Percentiles rank a stretch among this genome's conserved stretches.
These are phyloP conservation scores for Euphrasia arctica DNA, from an alignment of 305 asterid species.

Conservation along the genomic window DNA sequence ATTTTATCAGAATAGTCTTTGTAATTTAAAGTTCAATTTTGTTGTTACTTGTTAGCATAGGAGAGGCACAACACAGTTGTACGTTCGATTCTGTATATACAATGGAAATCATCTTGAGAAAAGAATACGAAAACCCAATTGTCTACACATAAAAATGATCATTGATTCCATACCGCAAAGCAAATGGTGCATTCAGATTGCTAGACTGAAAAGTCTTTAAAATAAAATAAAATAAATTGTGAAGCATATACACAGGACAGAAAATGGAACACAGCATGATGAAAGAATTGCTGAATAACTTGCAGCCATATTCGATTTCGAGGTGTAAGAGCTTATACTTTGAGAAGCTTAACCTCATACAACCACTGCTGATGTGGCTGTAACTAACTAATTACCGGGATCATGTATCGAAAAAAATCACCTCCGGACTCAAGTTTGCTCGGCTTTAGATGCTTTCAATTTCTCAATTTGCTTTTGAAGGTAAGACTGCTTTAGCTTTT, in stretches of 20 bases:
- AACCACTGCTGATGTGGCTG: conserved; percentile 8
- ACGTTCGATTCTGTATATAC: no score
- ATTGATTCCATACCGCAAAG: no score
- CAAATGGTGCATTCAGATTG: background rate
- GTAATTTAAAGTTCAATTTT: background rate
- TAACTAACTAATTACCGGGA: background rate
- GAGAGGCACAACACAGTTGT: no score
- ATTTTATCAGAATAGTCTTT: background rate
- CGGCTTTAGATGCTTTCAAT: conserved; percentile 69
- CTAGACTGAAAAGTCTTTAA: background rate
- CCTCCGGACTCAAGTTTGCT: conserved; percentile 39
- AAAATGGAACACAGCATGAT: background rate
- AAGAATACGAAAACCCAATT: no score
- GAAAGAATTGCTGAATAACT: background rate
- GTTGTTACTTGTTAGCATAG: no score
- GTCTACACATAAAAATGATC: no score
- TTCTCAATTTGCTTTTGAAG: conserved; percentile 79
- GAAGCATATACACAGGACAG: background rate
- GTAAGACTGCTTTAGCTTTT: conserved; percentile 87
- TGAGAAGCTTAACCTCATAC: conserved; percentile 1
- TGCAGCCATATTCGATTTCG: background rate
- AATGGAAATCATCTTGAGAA: no score
- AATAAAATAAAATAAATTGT: background rate
- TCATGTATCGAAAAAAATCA: conserved; percentile 18
- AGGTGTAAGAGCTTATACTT: background rate